Evolutionary conservation across 805 yeast species (phyloP), one percentile per base, ranked within the genome.

Genomic region (Pichia ethanolica): DNA sequence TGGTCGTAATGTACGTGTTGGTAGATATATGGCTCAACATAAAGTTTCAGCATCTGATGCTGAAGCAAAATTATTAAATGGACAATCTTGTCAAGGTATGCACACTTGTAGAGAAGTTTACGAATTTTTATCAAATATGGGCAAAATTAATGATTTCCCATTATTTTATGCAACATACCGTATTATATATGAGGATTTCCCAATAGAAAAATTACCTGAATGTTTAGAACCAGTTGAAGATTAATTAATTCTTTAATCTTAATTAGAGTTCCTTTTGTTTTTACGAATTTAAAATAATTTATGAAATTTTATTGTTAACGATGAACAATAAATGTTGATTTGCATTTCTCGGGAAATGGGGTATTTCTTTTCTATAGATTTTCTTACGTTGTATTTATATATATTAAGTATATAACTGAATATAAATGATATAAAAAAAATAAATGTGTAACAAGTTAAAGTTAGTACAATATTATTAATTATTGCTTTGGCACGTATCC

Each of bases 61-160:
- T 49, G 99, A 93, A 71, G 82, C 79, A 69, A 86, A 78, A 64
- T 72, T 93, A 59, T 75, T 93, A 59, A 89, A 93, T 66, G 99
- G 99, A 46, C 97, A 90, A 75, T 83, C 93, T 43, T 95, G 97
- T 51, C 99, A 93, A 74, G 99, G 99, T 69, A 77, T 90, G 51
- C 78, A 86, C 62, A 93, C 99, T 39, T 78, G 90, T 49, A 81
- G 79, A 65, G 99, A 93, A 74, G 97, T 93, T 42, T 86, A 89
- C 68, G 95, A 86, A 61, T 81, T 89, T 66, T 77, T 88, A 63
- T 72, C 67, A 38, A 74, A 73, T 55, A 74, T 73, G 61, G 68
- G 71, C 48, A 69, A 75, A 63, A 62, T 72, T 52, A 73, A 72
- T 45, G 93, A 89, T 56, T 91, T 85, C 79, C 98, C 98, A 54